phyloP scores from a whole-genome alignment of 2,329 filamentous ascomycete genomes.

The Microsporum audouinii region DNA sequence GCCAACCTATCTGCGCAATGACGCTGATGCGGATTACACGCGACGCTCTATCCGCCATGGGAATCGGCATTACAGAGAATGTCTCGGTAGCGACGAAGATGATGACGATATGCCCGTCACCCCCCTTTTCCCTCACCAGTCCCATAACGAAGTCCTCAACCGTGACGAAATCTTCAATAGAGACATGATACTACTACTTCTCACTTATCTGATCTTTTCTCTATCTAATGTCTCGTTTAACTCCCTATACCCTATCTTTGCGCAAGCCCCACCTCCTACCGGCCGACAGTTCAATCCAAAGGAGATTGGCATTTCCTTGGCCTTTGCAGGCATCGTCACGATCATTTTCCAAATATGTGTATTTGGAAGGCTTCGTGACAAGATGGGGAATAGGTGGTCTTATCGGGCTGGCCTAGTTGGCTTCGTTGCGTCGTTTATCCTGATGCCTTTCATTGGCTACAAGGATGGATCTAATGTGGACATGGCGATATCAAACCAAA shows the following conservation, averaged over 20 bases:
- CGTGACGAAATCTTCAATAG: slow-evolving; percentile 57
- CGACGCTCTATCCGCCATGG: background rate
- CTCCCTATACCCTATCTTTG: slow-evolving; percentile 88
- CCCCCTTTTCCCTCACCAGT: slow-evolving; percentile 27
- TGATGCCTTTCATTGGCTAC: slow-evolving; percentile 87
- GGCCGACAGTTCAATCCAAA: slow-evolving; percentile 64
- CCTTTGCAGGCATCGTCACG: slow-evolving; percentile 70
- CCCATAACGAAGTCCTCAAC: slow-evolving; percentile 39
- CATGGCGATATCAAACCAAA: slow-evolving; percentile 48
- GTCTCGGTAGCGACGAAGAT: slow-evolving; percentile 28
- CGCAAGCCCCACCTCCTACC: slow-evolving; percentile 59
- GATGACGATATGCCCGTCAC: slow-evolving; percentile 34
- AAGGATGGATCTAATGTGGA: slow-evolving; percentile 47
- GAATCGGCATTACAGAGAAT: slow-evolving; percentile 19
- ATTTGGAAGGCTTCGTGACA: slow-evolving; percentile 66
- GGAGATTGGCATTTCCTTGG: slow-evolving; percentile 75
- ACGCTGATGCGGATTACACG: slow-evolving; percentile 20
- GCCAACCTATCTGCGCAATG: slow-evolving; percentile 47
- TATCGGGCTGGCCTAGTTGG: slow-evolving; percentile 70
- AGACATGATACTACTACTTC: slow-evolving; percentile 69
- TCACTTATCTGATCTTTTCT: slow-evolving; percentile 86
- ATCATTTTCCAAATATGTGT: slow-evolving; percentile 83
- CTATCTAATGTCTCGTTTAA: slow-evolving; percentile 92
- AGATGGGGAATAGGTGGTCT: slow-evolving; percentile 71
- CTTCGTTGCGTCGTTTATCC: slow-evolving; percentile 67